Conservation (phyloP, 140 eudicot genomes). For the Senecio squalidus region DNA sequence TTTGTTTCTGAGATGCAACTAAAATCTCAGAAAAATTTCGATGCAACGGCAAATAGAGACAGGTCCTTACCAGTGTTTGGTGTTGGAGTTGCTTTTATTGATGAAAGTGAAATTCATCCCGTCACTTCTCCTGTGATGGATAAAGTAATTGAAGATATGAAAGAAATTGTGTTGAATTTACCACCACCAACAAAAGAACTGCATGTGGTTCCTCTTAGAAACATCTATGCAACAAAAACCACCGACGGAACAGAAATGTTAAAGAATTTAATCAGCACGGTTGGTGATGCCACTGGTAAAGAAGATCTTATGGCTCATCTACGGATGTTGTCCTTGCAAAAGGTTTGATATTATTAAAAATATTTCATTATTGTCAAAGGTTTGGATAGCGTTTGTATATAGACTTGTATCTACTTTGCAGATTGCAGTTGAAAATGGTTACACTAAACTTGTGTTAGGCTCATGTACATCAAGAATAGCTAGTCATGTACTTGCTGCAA, state of each 20-base stretch:
- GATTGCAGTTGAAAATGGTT: slow-evolving; percentile 86
- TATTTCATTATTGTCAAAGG: neutral
- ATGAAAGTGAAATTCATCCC: slow-evolving; percentile 49
- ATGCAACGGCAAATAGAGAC: slow-evolving; percentile 94
- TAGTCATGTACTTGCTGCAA: slow-evolving; percentile 79
- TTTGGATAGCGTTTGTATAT: slow-evolving; percentile 1
- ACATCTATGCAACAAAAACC: slow-evolving; percentile 42
- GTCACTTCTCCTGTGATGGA: slow-evolving; percentile 33
- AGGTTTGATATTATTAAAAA: slow-evolving; percentile 39
- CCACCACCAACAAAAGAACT: slow-evolving; percentile 61
- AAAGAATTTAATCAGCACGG: slow-evolving; percentile 40
- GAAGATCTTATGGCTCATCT: slow-evolving; percentile 76
- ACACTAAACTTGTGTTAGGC: slow-evolving; percentile 78
- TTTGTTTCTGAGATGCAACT: slow-evolving; percentile 94
- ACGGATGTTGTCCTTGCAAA: slow-evolving; percentile 82
- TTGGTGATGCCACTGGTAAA: slow-evolving; percentile 76
- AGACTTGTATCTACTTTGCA: slow-evolving; percentile 25
- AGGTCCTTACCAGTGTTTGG: slow-evolving; percentile 85
- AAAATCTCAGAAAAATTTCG: slow-evolving; percentile 83
- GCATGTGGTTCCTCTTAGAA: slow-evolving; percentile 52
- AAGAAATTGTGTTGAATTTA: slow-evolving; percentile 44
- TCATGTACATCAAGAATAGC: slow-evolving; percentile 96
- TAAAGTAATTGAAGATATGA: slow-evolving; percentile 49
- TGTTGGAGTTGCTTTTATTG: slow-evolving; percentile 89
- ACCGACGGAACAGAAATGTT: slow-evolving; percentile 45